Conservation (phyloP, 2,329 filamentous ascomycete species). For the Colletotrichum sp. region DNA sequence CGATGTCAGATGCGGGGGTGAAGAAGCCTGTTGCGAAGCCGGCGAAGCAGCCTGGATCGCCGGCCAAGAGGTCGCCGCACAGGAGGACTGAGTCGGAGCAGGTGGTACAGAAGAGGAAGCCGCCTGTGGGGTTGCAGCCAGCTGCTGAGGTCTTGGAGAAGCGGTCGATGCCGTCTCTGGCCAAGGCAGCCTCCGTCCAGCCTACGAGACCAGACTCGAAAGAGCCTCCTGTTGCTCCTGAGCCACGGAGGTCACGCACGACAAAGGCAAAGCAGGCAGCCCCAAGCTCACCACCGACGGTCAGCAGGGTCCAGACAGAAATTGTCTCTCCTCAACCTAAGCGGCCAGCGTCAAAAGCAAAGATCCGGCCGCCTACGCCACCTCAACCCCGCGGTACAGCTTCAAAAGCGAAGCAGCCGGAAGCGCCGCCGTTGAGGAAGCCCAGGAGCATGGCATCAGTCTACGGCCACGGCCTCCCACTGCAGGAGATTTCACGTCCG, state of each 20-base stretch:
- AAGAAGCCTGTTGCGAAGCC: not conserved
- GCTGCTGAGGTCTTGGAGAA: not conserved
- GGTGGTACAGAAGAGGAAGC: not conserved
- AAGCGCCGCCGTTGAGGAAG: not conserved
- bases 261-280: not conserved
- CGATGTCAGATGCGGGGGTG: not conserved
- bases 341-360: conserved; percentile 26
- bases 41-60: not conserved
- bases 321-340: conserved; percentile 37
- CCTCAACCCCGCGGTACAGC: conserved; percentile 35
- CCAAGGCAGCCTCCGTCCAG: not conserved
- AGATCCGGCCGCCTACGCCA: conserved; percentile 37
- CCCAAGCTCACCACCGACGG: conserved; percentile 23
- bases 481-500: not conserved
- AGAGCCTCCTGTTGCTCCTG: not conserved
- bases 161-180: not conserved
- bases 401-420: not conserved
- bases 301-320: conserved; percentile 24
- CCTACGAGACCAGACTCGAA: not conserved
- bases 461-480: not conserved
- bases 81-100: not conserved
- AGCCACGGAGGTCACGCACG: conserved; percentile 7
- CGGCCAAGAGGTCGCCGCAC: not conserved
- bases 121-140: not conserved
- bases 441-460: not conserved